Conservation (phyloP, 169 alveolate species). For the Plasmodium blacklocki region DNA sequence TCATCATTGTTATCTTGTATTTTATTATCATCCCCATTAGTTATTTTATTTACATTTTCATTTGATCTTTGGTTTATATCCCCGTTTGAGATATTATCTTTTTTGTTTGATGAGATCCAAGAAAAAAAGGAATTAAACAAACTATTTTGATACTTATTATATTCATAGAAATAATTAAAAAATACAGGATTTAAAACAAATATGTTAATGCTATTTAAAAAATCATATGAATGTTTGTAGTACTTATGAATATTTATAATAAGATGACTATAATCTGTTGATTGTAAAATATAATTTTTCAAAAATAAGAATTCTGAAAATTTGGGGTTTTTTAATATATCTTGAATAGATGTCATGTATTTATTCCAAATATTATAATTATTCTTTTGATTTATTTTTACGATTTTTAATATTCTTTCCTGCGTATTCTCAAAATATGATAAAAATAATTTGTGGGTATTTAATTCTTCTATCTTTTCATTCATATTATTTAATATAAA, state of each 20-base stretch:
- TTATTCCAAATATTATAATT: slow-evolving; percentile 17
- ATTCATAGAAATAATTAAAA: slow-evolving; percentile 53
- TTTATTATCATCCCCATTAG: background rate
- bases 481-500: slow-evolving; percentile 1
- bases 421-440: slow-evolving; percentile 22
- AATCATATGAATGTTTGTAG: slow-evolving; percentile 24
- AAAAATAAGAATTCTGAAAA: slow-evolving; percentile 24
- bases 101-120: background rate
- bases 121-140: background rate
- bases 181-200: slow-evolving; percentile 37
- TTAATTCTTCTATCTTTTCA: slow-evolving; percentile 9
- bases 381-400: slow-evolving; percentile 36
- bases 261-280: slow-evolving; percentile 48
- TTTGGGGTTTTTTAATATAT: slow-evolving; percentile 21
- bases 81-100: background rate
- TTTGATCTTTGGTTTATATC: background rate
- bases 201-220: slow-evolving; percentile 17
- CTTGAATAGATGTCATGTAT: slow-evolving; percentile 16
- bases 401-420: slow-evolving; percentile 23
- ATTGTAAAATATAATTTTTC: slow-evolving; percentile 18
- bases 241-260: slow-evolving; percentile 49
- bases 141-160: slow-evolving; percentile 3
- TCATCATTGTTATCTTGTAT: background rate
- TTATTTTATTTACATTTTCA: slow-evolving; percentile 1
- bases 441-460: slow-evolving; percentile 12